Conservation (phyloP, 202 grass and related monocot genomes). For the Panicum virgatum region DNA sequence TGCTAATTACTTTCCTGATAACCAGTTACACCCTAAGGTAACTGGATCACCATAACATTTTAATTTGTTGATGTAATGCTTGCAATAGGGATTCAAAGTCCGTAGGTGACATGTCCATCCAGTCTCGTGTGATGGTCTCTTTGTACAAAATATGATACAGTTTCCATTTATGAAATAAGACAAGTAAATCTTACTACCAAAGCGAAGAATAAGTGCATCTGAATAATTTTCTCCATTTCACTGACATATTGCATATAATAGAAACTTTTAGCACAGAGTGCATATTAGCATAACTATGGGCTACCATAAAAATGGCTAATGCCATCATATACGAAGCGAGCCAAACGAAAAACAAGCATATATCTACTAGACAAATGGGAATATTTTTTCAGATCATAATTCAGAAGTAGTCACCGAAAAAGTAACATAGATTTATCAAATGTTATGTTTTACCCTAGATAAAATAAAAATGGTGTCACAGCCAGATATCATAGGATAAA, state of each 20-base stretch:
- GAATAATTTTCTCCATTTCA: slow-evolving; percentile 3
- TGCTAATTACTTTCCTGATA: not conserved
- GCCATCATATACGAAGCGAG: not conserved
- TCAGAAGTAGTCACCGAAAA: not conserved
- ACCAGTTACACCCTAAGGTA: not conserved
- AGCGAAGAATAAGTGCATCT: not conserved
- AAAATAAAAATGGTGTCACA: not conserved
- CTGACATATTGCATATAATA: not conserved
- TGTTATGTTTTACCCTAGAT: not conserved
- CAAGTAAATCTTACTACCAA: not conserved
- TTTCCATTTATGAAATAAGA: not conserved
- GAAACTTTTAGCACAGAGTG: not conserved
- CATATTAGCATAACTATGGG: not conserved
- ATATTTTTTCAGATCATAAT: not conserved
- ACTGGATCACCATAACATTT: not conserved
- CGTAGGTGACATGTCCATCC: not conserved
- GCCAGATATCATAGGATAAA: not conserved
- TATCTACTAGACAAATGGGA: not conserved
- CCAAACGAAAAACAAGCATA: not conserved
- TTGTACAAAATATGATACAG: not conserved
- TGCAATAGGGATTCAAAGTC: not conserved
- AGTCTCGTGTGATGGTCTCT: not conserved
- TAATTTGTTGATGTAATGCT: not conserved
- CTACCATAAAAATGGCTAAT: not conserved
- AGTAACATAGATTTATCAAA: slow-evolving; percentile 6